Percentiles rank a stretch among this genome's conserved stretches.
Conservation (phyloP, 108 stramenopile species). For the Skeletonema costatum region DNA sequence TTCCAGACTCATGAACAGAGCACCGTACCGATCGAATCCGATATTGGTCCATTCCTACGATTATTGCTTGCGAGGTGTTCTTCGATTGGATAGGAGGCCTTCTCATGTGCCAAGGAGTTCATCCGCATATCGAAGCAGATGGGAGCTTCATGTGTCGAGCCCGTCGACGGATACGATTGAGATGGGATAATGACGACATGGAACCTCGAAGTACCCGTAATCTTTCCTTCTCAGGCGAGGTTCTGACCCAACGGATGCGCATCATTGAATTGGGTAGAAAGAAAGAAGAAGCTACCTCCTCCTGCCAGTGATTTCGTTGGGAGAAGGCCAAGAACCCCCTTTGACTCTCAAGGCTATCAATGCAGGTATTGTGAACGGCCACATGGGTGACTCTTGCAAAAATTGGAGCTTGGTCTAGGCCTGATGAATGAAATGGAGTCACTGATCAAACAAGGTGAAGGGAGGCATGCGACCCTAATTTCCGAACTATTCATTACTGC, state of each 20-base stretch:
- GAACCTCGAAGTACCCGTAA: slow-evolving; percentile 76
- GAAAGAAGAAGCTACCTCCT: slow-evolving; percentile 85
- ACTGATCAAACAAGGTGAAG: slow-evolving; percentile 66
- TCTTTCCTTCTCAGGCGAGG: slow-evolving; percentile 90
- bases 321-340: slow-evolving; percentile 95
- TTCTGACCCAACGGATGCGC: slow-evolving; percentile 92
- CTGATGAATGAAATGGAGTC: slow-evolving; percentile 91
- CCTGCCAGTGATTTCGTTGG: slow-evolving; percentile 88
- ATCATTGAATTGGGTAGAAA: slow-evolving; percentile 86
- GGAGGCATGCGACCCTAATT: slow-evolving; percentile 83
- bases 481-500: slow-evolving; percentile 91
- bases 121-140: slow-evolving; percentile 75
- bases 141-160: slow-evolving; percentile 88
- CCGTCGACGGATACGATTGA: slow-evolving; percentile 93
- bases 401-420: slow-evolving; percentile 90
- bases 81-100: slow-evolving; percentile 91
- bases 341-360: slow-evolving; percentile 86
- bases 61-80: slow-evolving; percentile 81
- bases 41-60: slow-evolving; percentile 83
- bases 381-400: slow-evolving; percentile 94
- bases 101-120: slow-evolving; percentile 84
- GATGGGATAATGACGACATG: slow-evolving; percentile 85
- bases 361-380: slow-evolving; percentile 83
- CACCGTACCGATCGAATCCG: slow-evolving; percentile 62
- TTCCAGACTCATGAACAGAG: slow-evolving; percentile 90